Evolutionary conservation across 192 early-diverging fungal genomes (phyloP), one percentile per base, ranked within the genome.

Genomic region (Backusella tuberculispora): DNA sequence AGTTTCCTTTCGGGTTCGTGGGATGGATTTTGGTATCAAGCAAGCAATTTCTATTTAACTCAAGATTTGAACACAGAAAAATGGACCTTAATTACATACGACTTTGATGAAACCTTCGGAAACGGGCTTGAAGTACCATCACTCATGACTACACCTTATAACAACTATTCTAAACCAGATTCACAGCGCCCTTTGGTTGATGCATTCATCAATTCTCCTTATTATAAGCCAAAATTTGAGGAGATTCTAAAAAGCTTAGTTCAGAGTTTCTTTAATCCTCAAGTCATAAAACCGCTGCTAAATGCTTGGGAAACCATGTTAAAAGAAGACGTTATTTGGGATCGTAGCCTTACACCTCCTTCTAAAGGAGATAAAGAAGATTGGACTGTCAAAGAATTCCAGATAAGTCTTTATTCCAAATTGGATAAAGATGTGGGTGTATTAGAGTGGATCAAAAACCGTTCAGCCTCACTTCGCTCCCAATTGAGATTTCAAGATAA

Each of bases 91-190:
- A 74, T 85, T 7, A 76, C 84, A 5, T 80, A 76, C 4, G 84
- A 83, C 44, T 85, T 83, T 53, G 84, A 85, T 41, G 80, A 81
- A 42, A 83, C 80, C n/a, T 83, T 83, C 60, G 82, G 84, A 6
- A 78, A 50, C 2, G 81, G 78, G 7, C 78, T 72, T 29, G 50
- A 76, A 1, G 19, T 10, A 56, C 79, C 76, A 15, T 66, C 66
- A 6, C 47, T 85, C 13, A 73, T 63, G 24, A 65, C 42, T 6
- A 68, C 72, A 1, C 72, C 84, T 1, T 81, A 83, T 21, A 45
- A 69, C 15, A 74, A 80, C 46, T 80, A 78, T 17, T 74, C 73
- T 53, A 74, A 66, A 3, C 72, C 77, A 3, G 40, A 77, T 40
- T 74, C 72, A 5, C 26, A 68, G 4, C 82, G 78, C 38, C 63